Conservation (phyloP, 1,139 yeast genomes). For the Suhomyces coccinellae region DNA sequence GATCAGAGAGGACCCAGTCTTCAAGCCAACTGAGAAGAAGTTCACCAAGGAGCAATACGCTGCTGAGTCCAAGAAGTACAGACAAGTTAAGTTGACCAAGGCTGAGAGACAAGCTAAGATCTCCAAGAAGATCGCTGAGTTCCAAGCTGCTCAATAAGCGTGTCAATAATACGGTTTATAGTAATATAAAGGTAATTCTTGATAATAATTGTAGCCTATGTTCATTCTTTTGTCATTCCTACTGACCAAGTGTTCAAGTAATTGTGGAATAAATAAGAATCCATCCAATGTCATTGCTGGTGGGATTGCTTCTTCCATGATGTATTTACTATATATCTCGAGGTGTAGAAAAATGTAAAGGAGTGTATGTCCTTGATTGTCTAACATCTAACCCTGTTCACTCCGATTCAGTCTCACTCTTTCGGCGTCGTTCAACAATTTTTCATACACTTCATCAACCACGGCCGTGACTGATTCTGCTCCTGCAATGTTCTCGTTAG, state of each 20-base stretch:
- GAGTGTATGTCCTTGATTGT: too few relatives aligned
- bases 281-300: too few relatives aligned
- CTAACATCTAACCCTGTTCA: background rate
- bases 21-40: conserved; percentile 91
- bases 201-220: background rate
- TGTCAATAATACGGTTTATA: conserved; percentile 5
- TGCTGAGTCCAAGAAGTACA: conserved; percentile 94
- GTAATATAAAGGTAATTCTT: background rate
- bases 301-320: too few relatives aligned
- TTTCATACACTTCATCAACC: conserved; percentile 70
- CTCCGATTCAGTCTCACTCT: conserved; percentile 55
- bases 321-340: background rate
- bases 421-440: conserved; percentile 64
- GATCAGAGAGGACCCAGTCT: conserved; percentile 94
- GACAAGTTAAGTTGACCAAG: conserved; percentile 81
- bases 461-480: conserved; percentile 33
- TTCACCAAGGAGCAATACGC: conserved; percentile 97
- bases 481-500: conserved; percentile 13
- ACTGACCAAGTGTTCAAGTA: too few relatives aligned
- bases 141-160: conserved; percentile 56
- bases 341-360: background rate
- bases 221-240: too few relatives aligned
- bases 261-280: too few relatives aligned
- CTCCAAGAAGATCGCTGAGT: conserved; percentile 89
- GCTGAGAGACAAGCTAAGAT: conserved; percentile 90